Conservation (phyloP, 805 yeast genomes). For the Ogataea saltuana region DNA sequence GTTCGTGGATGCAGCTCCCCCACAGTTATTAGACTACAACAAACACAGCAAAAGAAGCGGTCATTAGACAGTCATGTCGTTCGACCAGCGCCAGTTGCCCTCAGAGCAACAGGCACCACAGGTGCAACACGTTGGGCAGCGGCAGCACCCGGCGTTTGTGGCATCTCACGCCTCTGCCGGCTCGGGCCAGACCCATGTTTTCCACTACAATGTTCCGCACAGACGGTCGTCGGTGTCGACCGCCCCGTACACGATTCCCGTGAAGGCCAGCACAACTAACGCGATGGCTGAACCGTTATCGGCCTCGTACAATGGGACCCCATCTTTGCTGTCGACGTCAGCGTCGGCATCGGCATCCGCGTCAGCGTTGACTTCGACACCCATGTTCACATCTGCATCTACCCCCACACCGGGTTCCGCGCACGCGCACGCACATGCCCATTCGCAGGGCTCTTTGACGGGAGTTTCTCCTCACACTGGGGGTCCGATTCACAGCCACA, state of each 20-base stretch:
- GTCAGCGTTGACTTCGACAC: too few relatives aligned
- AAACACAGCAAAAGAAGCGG: not conserved
- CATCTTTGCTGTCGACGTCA: constrained; percentile 21
- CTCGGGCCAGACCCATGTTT: constrained; percentile 7
- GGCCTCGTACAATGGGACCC: constrained; percentile 11
- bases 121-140: constrained; percentile 5
- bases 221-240: constrained; percentile 40
- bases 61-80: constrained; percentile 6
- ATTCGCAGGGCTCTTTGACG: constrained; percentile 2
- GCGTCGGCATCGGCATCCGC: too few relatives aligned
- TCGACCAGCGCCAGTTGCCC: constrained; percentile 10
- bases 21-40: constrained; percentile 2
- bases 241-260: constrained; percentile 41
- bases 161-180: not conserved
- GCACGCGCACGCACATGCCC: constrained; percentile 31
- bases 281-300: constrained; percentile 11
- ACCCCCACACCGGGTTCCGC: too few relatives aligned
- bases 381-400: too few relatives aligned
- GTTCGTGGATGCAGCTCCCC: constrained; percentile 8
- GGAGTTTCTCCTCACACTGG: constrained; percentile 25
- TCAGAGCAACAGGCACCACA: constrained; percentile 7
- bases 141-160: constrained; percentile 2
- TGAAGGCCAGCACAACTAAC: constrained; percentile 14
- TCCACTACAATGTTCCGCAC: constrained; percentile 24
- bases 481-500: constrained; percentile 28